Percentiles rank a stretch among this genome's conserved stretches.
Evolutionary conservation across 2,329 filamentous ascomycete species (phyloP).

Genomic region (Phoma herbarum): DNA sequence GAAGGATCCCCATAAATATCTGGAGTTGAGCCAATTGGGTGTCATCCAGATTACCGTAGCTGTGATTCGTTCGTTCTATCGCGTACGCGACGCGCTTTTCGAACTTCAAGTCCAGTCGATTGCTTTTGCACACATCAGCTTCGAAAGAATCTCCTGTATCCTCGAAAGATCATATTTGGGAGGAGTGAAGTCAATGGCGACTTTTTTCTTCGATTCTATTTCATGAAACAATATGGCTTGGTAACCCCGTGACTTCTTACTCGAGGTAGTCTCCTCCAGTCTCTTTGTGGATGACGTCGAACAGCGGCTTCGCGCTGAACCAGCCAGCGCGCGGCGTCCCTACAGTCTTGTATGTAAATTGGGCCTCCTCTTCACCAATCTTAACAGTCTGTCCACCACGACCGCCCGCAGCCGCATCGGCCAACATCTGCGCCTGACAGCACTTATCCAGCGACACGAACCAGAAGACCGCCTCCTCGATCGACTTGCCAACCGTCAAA

Average conservation of each 20-base stretch:
- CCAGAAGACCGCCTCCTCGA: conserved; percentile 64
- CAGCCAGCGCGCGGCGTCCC: conserved; percentile 68
- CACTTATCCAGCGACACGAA: conserved; percentile 64
- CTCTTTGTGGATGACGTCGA: conserved; percentile 73
- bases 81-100: conserved; percentile 6
- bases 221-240: not conserved
- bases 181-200: too few species aligned
- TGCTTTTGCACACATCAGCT: not conserved
- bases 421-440: conserved; percentile 62
- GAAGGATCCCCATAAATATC: not conserved
- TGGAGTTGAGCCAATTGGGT: conserved; percentile 4
- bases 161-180: not conserved
- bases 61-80: conserved; percentile 11
- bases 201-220: not conserved
- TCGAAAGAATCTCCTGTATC: not conserved
- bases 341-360: conserved; percentile 71
- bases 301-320: conserved; percentile 76
- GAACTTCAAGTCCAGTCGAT: not conserved
- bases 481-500: conserved; percentile 59
- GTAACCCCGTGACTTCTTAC: conserved; percentile 31
- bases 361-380: conserved; percentile 73
- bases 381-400: conserved; percentile 71
- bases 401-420: conserved; percentile 66
- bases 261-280: conserved; percentile 64
- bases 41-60: not conserved